phyloP scores from a whole-genome alignment of 768 basidiomycete species.

The Pleurotus tuoliensis region DNA sequence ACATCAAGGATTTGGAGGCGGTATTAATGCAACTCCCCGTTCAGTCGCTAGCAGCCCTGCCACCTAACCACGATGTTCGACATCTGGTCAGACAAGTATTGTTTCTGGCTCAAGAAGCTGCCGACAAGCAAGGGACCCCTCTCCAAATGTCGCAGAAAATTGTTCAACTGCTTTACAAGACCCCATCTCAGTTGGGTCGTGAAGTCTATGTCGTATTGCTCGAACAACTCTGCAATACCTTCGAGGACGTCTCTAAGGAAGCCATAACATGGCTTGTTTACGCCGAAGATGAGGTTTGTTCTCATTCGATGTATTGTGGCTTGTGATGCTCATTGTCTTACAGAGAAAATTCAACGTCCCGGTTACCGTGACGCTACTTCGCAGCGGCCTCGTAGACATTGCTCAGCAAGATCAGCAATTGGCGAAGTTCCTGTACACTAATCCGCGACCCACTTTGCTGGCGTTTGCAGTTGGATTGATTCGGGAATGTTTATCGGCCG shows the following conservation, averaged over 20 bases:
- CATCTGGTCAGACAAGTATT: slow-evolving; percentile 82
- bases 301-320: neutral
- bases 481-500: slow-evolving; percentile 78
- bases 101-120: slow-evolving; percentile 72
- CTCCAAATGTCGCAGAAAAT: slow-evolving; percentile 94
- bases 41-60: slow-evolving; percentile 64
- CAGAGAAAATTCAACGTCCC: slow-evolving; percentile 96
- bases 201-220: slow-evolving; percentile 91
- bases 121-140: slow-evolving; percentile 81
- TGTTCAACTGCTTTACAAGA: slow-evolving; percentile 93
- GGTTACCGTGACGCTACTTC: slow-evolving; percentile 85
- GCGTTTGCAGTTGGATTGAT: slow-evolving; percentile 82
- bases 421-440: slow-evolving; percentile 77
- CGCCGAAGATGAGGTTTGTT: slow-evolving; percentile 88
- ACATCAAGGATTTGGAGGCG: slow-evolving; percentile 73
- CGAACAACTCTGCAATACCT: slow-evolving; percentile 83
- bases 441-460: slow-evolving; percentile 72
- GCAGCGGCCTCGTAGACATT: slow-evolving; percentile 75
- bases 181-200: slow-evolving; percentile 76
- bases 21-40: slow-evolving; percentile 72
- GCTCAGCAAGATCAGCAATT: slow-evolving; percentile 85
- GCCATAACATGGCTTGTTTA: slow-evolving; percentile 95
- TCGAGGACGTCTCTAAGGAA: slow-evolving; percentile 93
- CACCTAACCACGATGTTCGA: slow-evolving; percentile 83
- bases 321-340: neutral